phyloP scores from a whole-genome alignment of 2,329 filamentous ascomycete species.

The Botryotinia narcissicola region DNA sequence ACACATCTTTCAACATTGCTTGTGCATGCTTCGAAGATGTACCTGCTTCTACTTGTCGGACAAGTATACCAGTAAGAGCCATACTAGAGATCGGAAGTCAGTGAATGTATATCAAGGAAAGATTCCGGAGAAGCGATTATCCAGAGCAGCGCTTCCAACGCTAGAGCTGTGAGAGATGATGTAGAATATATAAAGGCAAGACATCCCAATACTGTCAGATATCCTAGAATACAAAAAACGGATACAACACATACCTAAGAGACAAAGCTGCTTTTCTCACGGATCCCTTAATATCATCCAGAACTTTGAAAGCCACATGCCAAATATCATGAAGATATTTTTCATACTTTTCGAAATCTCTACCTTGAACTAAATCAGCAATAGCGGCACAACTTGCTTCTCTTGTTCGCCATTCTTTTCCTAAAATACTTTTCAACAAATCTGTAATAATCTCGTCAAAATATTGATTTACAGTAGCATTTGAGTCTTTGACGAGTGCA shows the following conservation, averaged over 20 bases:
- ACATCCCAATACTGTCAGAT: too few relatives aligned
- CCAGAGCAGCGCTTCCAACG: neutral
- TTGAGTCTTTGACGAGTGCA: slow-evolving; percentile 86
- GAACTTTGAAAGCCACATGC: slow-evolving; percentile 79
- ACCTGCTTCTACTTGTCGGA: slow-evolving; percentile 79
- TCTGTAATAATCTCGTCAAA: slow-evolving; percentile 90
- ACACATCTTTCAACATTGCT: slow-evolving; percentile 78
- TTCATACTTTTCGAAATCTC: slow-evolving; percentile 74
- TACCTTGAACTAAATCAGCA: slow-evolving; percentile 80
- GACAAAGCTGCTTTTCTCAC: slow-evolving; percentile 78
- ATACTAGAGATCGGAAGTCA: slow-evolving; percentile 52
- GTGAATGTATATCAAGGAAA: neutral
- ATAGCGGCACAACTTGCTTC: slow-evolving; percentile 91
- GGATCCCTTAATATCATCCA: slow-evolving; percentile 93
- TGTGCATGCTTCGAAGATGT: slow-evolving; percentile 67
- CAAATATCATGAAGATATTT: slow-evolving; percentile 83
- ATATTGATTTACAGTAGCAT: slow-evolving; percentile 70
- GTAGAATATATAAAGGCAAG: neutral
- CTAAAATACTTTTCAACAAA: slow-evolving; percentile 78
- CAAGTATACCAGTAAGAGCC: slow-evolving; percentile 78
- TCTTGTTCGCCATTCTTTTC: slow-evolving; percentile 88
- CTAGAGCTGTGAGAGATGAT: neutral
- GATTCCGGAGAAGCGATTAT: neutral
- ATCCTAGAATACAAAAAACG: neutral
- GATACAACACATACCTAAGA: slow-evolving; percentile 44